phyloP scores from a whole-genome alignment of 2,329 filamentous ascomycete genomes.

The Ambrosiella cleistominuta region DNA sequence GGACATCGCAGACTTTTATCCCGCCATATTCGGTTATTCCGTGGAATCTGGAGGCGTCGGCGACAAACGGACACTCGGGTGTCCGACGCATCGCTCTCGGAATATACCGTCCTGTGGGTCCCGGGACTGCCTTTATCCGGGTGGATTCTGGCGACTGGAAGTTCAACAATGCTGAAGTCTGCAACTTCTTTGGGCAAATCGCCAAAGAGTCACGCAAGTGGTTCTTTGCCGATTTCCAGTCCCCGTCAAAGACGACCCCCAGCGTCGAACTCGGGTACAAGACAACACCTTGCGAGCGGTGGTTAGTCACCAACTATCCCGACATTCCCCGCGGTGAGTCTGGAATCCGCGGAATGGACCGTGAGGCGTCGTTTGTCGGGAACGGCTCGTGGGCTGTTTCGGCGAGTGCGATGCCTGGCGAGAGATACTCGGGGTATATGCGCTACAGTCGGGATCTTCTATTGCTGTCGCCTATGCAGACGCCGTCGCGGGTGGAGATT shows the following conservation, averaged over 20 bases:
- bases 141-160: slow-evolving; percentile 27
- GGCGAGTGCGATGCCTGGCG: slow-evolving; percentile 17
- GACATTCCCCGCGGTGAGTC: slow-evolving; percentile 19
- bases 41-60: slow-evolving; percentile 22
- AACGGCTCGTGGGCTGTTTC: slow-evolving; percentile 26
- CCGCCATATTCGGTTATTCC: slow-evolving; percentile 18
- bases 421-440: slow-evolving; percentile 21
- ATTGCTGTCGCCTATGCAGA: slow-evolving; percentile 16
- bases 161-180: slow-evolving; percentile 17
- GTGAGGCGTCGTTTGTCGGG: slow-evolving; percentile 17
- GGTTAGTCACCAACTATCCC: slow-evolving; percentile 18
- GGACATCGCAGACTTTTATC: slow-evolving; percentile 20
- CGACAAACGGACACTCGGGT: slow-evolving; percentile 16
- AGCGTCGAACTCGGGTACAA: slow-evolving; percentile 27
- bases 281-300: slow-evolving; percentile 19
- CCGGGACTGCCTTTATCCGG: slow-evolving; percentile 23
- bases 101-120: slow-evolving; percentile 19
- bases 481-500: slow-evolving; percentile 23
- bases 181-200: slow-evolving; percentile 20
- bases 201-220: slow-evolving; percentile 19
- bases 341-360: slow-evolving; percentile 24
- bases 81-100: slow-evolving; percentile 20
- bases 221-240: slow-evolving; percentile 17
- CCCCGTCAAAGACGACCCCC: slow-evolving; percentile 19
- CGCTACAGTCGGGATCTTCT: slow-evolving; percentile 22